Percentiles rank a stretch among this genome's conserved stretches.
phyloP scores from a whole-genome alignment of 2,329 filamentous ascomycete species.

The Neonectria hederae region DNA sequence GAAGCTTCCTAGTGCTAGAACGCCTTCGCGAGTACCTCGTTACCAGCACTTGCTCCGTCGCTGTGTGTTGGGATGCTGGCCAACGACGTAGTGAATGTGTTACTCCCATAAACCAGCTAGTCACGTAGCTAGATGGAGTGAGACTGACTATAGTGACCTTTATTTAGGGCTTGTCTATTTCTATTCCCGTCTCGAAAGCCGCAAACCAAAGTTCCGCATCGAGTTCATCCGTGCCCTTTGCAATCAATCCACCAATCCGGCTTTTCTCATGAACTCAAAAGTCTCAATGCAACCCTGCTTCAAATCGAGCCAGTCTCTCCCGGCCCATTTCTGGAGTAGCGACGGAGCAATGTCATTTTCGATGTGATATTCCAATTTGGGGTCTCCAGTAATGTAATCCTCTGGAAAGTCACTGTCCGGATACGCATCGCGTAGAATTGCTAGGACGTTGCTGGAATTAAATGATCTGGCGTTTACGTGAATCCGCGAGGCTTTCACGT shows the following conservation, averaged over 20 bases:
- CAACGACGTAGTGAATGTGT: too few relatives aligned
- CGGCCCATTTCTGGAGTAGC: slow-evolving; percentile 12
- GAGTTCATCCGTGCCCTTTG: too few relatives aligned
- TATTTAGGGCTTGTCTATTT: too few relatives aligned
- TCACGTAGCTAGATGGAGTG: too few relatives aligned
- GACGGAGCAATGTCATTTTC: slow-evolving; percentile 8
- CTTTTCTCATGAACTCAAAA: neutral
- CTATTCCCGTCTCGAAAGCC: too few relatives aligned
- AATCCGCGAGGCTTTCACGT: slow-evolving; percentile 3
- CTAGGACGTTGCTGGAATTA: neutral
- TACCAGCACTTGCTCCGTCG: too few relatives aligned
- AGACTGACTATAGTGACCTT: too few relatives aligned
- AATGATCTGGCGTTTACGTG: neutral
- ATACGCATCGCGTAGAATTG: slow-evolving; percentile 5
- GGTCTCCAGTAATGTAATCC: neutral
- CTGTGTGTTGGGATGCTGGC: too few relatives aligned
- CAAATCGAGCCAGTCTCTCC: slow-evolving; percentile 2
- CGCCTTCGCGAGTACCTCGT: too few relatives aligned
- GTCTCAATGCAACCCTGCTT: slow-evolving; percentile 5
- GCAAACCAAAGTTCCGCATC: too few relatives aligned
- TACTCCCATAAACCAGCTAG: too few relatives aligned
- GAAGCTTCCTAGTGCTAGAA: too few relatives aligned
- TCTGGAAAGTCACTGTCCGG: neutral
- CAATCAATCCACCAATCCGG: neutral
- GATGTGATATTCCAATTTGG: slow-evolving; percentile 1